Evolutionary conservation across 306 rosid species (phyloP).

Genomic region (Fragaria ananassa): DNA sequence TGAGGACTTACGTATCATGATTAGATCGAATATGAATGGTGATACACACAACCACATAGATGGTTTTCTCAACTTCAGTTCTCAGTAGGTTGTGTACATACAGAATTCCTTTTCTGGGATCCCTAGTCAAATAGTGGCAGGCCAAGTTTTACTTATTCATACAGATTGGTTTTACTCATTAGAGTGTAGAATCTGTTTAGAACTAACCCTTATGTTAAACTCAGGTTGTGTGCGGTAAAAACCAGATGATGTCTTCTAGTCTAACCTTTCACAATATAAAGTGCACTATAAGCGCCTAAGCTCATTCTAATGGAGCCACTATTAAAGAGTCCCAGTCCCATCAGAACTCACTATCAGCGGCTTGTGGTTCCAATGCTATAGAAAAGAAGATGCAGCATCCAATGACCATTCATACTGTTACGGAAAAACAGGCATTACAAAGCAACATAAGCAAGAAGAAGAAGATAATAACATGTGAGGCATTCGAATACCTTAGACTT

Average conservation of each 20-base stretch:
- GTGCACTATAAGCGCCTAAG: neutral
- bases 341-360: constrained; percentile 4
- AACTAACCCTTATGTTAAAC: neutral
- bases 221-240: neutral
- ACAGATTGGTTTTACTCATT: neutral
- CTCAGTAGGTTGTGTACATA: neutral
- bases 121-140: neutral
- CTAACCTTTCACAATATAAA: neutral
- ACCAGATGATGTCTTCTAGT: neutral
- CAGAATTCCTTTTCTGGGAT: neutral
- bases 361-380: constrained; percentile 8
- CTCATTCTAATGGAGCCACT: neutral
- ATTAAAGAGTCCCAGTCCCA: neutral
- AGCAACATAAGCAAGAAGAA: neutral
- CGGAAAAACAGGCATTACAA: neutral
- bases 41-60: neutral
- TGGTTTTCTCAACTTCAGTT: neutral
- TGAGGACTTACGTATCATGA: neutral
- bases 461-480: neutral
- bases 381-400: constrained; percentile 7
- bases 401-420: neutral
- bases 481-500: constrained; percentile 47
- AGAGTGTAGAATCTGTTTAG: neutral
- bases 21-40: neutral
- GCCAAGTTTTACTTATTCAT: neutral